phyloP scores from a whole-genome alignment of 768 basidiomycete genomes.

The Rhodosporidiobolus odoratus region DNA sequence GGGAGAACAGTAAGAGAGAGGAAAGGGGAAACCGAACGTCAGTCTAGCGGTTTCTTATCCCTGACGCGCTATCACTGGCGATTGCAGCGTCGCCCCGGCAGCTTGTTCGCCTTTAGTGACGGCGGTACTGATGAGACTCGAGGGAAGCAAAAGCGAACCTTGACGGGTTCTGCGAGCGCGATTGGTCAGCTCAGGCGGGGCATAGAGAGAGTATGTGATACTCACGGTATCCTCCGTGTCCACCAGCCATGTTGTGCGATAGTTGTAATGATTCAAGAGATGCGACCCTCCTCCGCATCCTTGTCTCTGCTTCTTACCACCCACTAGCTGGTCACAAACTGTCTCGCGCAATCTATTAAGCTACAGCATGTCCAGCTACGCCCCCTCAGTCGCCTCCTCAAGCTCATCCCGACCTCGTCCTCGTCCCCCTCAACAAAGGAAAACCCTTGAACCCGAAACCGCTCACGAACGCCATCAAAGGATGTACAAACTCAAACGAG shows the following conservation, averaged over 20 bases:
- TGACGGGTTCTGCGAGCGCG: constrained; percentile 32
- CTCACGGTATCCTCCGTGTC: constrained; percentile 34
- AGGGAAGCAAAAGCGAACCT: constrained; percentile 11
- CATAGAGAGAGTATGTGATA: neutral
- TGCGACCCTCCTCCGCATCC: neutral
- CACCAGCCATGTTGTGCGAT: constrained; percentile 30
- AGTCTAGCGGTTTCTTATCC: too few species aligned
- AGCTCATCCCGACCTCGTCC: too few species aligned
- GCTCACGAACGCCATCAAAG: constrained; percentile 46
- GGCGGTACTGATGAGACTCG: neutral
- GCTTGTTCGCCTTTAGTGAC: too few species aligned
- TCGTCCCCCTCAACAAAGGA: neutral
- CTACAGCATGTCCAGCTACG: neutral
- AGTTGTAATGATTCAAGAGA: too few species aligned
- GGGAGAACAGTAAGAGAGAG: too few species aligned
- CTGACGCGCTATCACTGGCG: too few species aligned
- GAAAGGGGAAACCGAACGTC: too few species aligned
- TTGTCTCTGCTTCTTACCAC: neutral
- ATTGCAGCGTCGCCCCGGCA: too few species aligned
- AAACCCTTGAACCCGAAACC: constrained; percentile 43
- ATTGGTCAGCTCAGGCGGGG: constrained; percentile 1
- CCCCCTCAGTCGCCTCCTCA: neutral
- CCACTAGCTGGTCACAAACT: neutral
- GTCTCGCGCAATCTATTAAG: neutral
- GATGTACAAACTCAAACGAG: constrained; percentile 28